Evolutionary conservation across 805 yeast genomes (phyloP).

Genomic region (Kodamaea jinghongensis): DNA sequence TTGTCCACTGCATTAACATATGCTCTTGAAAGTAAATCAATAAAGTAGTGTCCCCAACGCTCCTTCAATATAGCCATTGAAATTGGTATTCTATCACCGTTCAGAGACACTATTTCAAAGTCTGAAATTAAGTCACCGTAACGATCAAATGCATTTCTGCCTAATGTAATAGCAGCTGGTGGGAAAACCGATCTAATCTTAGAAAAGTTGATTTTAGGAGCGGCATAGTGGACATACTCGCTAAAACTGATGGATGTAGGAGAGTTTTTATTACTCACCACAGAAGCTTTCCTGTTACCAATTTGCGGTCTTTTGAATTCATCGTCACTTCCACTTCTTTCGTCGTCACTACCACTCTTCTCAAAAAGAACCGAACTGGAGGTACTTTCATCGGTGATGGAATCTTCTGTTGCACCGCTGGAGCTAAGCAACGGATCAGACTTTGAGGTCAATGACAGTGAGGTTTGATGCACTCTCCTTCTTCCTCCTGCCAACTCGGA

Average conservation of each 20-base stretch:
- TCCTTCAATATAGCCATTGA: conserved; percentile 60
- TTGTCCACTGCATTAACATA: conserved; percentile 56
- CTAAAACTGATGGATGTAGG: conserved; percentile 48
- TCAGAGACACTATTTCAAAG: conserved; percentile 67
- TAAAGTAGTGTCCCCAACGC: conserved; percentile 77
- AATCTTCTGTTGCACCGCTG: conserved; percentile 9
- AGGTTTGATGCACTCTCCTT: background rate
- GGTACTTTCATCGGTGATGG: conserved; percentile 11
- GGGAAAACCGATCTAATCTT: conserved; percentile 71
- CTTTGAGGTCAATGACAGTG: background rate
- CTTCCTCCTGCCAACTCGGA: conserved; percentile 36
- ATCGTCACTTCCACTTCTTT: conserved; percentile 11
- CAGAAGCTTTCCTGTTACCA: conserved; percentile 18
- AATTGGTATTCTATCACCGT: conserved; percentile 65
- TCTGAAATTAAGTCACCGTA: conserved; percentile 64
- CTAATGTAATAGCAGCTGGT: conserved; percentile 73
- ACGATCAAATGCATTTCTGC: conserved; percentile 69
- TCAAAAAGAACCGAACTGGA: conserved; percentile 12
- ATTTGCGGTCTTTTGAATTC: conserved; percentile 3
- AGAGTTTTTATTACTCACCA: conserved; percentile 19
- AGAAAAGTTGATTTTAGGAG: conserved; percentile 66
- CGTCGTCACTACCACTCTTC: conserved; percentile 12
- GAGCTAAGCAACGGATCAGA: background rate
- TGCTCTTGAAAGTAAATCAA: conserved; percentile 57
- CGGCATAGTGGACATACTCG: conserved; percentile 71